phyloP scores from a whole-genome alignment of 2,329 filamentous ascomycete genomes.

The Colletotrichum musae region DNA sequence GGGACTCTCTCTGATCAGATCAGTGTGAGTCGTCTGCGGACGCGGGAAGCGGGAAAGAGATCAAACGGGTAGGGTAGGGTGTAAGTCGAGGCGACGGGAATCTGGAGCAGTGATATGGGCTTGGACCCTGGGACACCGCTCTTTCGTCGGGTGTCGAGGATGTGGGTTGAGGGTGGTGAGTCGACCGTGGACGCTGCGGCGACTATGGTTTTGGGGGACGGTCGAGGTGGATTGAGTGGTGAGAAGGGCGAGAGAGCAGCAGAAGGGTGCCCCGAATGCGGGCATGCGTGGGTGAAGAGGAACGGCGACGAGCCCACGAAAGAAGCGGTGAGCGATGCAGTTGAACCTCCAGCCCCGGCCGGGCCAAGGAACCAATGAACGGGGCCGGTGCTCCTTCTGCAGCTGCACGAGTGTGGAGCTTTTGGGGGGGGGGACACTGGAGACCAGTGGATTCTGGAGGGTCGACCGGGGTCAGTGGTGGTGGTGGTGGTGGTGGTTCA shows the following conservation, averaged over 20 bases:
- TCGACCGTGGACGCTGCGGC: conserved; percentile 21
- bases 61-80: conserved; percentile 50
- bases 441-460: conserved; percentile 14
- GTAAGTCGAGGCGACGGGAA: conserved; percentile 44
- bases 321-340: conserved; percentile 50
- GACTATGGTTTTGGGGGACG: conserved; percentile 32
- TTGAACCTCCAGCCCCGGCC: conserved; percentile 47
- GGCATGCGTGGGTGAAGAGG: conserved; percentile 43
- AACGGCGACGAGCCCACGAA: conserved; percentile 43
- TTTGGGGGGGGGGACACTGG: conserved; percentile 15
- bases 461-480: conserved; percentile 22
- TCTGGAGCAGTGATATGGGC: conserved; percentile 41
- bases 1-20: conserved; percentile 7
- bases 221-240: conserved; percentile 36
- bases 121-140: conserved; percentile 59
- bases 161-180: conserved; percentile 27
- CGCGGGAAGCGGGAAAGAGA: conserved; percentile 44
- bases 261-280: conserved; percentile 37
- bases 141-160: conserved; percentile 49
- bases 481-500: neutral
- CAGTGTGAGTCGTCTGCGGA: conserved; percentile 12
- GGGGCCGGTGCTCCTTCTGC: conserved; percentile 38
- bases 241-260: conserved; percentile 37
- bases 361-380: conserved; percentile 46
- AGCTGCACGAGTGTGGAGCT: conserved; percentile 44